Percentiles rank a stretch among this genome's conserved stretches.
Evolutionary conservation across 371 early-diverging fungal genomes (phyloP).

Genomic region (Syncephalastrum sp.): DNA sequence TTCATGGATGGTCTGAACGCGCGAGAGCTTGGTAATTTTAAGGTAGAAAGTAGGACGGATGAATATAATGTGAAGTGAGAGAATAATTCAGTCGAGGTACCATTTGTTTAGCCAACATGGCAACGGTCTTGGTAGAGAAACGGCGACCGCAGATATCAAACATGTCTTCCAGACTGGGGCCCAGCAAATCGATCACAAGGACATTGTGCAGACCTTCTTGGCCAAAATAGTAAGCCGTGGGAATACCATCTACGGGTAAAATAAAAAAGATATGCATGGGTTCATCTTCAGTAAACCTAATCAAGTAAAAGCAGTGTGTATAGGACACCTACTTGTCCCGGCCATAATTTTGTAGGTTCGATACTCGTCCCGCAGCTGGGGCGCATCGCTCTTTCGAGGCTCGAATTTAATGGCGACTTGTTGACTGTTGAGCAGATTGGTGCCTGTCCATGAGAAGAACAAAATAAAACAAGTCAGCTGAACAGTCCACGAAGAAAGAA

Average conservation of each 20-base stretch:
- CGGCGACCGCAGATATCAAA: constrained; percentile 92
- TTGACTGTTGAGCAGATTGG: constrained; percentile 66
- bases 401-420: constrained; percentile 83
- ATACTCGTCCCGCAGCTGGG: constrained; percentile 84
- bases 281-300: background rate
- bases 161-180: constrained; percentile 93
- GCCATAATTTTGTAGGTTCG: constrained; percentile 75
- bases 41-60: background rate
- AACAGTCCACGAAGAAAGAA: background rate
- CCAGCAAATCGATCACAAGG: constrained; percentile 94
- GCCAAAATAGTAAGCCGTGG: constrained; percentile 90
- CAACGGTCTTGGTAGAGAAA: constrained; percentile 90
- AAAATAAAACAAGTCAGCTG: constrained; percentile 2
- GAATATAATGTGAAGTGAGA: constrained; percentile 3
- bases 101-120: constrained; percentile 96
- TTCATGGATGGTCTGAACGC: constrained; percentile 96
- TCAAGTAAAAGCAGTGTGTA: background rate
- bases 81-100: constrained; percentile 27
- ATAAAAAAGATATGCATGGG: constrained; percentile 1
- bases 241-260: constrained; percentile 67
- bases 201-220: constrained; percentile 94
- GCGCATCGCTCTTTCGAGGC: constrained; percentile 79
- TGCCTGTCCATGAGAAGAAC: constrained; percentile 20
- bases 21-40: constrained; percentile 59
- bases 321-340: constrained; percentile 40